phyloP scores from a whole-genome alignment of 179 eudicot species.

The Beta macrorhiza region DNA sequence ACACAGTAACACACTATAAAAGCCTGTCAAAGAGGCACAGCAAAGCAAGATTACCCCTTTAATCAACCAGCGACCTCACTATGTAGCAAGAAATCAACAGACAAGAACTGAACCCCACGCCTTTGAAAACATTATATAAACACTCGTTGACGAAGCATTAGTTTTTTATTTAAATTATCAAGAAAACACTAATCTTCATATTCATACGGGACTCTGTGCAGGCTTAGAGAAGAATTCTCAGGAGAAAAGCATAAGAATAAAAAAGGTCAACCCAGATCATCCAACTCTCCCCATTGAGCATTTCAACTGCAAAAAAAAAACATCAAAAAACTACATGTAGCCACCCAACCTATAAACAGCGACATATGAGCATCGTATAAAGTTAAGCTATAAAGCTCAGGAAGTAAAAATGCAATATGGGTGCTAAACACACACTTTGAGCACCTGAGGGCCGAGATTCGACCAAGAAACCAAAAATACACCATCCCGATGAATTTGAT shows the following conservation, averaged over 20 bases:
- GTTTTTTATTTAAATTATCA: not conserved
- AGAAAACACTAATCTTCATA: not conserved
- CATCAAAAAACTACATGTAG: not conserved
- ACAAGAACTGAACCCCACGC: not conserved
- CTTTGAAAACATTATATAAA: not conserved
- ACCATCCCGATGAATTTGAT: too few relatives aligned
- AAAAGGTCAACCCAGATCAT: not conserved
- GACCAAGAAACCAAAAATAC: too few relatives aligned
- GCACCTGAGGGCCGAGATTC: too few relatives aligned
- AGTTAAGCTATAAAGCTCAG: too few relatives aligned
- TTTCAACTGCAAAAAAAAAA: not conserved
- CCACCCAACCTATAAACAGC: not conserved
- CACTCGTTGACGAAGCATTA: not conserved
- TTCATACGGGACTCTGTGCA: not conserved
- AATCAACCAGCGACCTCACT: not conserved
- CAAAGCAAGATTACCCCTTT: not conserved
- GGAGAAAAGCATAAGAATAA: not conserved
- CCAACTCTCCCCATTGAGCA: not conserved
- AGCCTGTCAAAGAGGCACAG: not conserved
- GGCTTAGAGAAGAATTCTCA: not conserved
- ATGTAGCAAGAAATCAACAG: not conserved
- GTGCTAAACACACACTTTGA: not conserved
- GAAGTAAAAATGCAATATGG: not conserved
- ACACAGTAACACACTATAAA: not conserved
- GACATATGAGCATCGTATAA: not conserved